phyloP scores from a whole-genome alignment of 2,329 filamentous ascomycete genomes.

The Sporothrix euskadiensis region DNA sequence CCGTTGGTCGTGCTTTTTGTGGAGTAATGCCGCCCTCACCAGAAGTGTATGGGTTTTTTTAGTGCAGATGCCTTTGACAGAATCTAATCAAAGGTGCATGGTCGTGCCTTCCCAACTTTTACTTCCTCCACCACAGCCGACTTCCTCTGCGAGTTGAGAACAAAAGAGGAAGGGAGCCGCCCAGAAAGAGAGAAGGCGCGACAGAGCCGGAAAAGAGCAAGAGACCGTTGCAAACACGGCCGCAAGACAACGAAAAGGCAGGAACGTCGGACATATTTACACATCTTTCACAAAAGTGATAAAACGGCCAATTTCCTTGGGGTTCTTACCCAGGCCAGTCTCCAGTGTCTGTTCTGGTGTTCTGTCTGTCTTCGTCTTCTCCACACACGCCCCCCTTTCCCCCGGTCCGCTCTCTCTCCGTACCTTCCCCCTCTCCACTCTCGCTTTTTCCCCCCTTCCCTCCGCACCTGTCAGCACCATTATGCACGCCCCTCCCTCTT shows the following conservation, averaged over 20 bases:
- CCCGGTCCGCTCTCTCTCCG: constrained; percentile 2
- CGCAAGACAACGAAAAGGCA: not conserved
- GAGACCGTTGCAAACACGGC: not conserved
- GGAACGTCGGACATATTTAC: not conserved
- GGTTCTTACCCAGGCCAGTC: not conserved
- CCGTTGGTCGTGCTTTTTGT: not conserved
- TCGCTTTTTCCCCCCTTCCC: not conserved
- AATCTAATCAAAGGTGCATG: not conserved
- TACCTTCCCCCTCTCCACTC: constrained; percentile 10
- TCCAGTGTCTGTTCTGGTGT: not conserved
- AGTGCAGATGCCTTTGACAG: not conserved
- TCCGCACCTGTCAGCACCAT: constrained; percentile 11
- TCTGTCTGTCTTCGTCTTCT: not conserved
- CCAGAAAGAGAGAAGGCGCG: not conserved
- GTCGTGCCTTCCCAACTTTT: constrained; percentile 4
- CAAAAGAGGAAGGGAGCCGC: not conserved
- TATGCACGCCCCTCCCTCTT: constrained; percentile 19
- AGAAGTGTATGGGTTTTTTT: not conserved
- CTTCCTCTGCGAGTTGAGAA: constrained; percentile 28
- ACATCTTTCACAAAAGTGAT: not conserved
- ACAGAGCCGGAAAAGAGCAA: not conserved
- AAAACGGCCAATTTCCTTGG: not conserved
- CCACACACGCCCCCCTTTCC: constrained; percentile 25
- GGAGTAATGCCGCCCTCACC: not conserved
- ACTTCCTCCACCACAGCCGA: constrained; percentile 24